These are phyloP conservation scores for Pseudopediastrum boryanum DNA, from an alignment of 139 green algal genomes.

Conservation along the genomic window DNA sequence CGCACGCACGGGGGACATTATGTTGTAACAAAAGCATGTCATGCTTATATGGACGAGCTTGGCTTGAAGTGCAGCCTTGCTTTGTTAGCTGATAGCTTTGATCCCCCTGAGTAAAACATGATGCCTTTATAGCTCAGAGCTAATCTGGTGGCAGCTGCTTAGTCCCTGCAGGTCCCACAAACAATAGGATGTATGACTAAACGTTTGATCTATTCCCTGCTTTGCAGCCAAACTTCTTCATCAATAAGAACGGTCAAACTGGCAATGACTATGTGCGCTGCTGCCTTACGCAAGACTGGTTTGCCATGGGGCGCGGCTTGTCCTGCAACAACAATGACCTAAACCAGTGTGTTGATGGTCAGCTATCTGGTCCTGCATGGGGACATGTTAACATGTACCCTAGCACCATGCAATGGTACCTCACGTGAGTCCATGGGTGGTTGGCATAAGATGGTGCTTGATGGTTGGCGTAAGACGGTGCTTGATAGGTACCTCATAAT, in stretches of 20 bases:
- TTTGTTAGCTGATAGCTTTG: too few relatives aligned
- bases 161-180: too few relatives aligned
- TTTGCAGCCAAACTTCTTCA: constrained; percentile 38
- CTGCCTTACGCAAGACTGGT: constrained; percentile 27
- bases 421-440: constrained; percentile 31
- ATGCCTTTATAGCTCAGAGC: too few relatives aligned
- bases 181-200: too few relatives aligned
- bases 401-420: constrained; percentile 31
- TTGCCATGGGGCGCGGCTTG: neutral
- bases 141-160: too few relatives aligned
- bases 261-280: constrained; percentile 21
- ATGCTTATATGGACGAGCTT: neutral
- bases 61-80: neutral
- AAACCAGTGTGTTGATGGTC: constrained; percentile 5
- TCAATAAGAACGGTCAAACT: neutral
- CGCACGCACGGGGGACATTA: neutral
- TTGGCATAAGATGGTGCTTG: too few relatives aligned
- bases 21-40: neutral
- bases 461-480: too few relatives aligned
- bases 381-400: constrained; percentile 39
- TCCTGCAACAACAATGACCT: constrained; percentile 4
- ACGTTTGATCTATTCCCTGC: too few relatives aligned
- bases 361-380: constrained; percentile 36
- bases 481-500: too few relatives aligned
- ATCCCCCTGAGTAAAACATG: too few relatives aligned